Evolutionary conservation across 352 stramenopile species (phyloP).

Genomic region (Phytopythium delawarense): DNA sequence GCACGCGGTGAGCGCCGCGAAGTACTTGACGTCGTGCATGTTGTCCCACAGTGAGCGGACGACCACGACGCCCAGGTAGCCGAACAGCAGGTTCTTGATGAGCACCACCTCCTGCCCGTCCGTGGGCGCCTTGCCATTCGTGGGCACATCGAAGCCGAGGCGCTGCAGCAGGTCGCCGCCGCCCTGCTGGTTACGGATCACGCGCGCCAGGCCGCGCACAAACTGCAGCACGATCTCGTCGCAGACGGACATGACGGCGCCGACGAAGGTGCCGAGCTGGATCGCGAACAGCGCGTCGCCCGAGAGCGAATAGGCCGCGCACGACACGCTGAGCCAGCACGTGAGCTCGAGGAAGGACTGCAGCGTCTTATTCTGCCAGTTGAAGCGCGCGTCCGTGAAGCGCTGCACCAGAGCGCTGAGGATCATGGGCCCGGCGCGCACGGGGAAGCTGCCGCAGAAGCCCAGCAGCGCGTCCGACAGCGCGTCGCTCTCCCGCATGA

Average conservation of each 20-base stretch:
- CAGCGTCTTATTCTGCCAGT: conserved; percentile 80
- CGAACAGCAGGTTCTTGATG: conserved; percentile 80
- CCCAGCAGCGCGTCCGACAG: conserved; percentile 50
- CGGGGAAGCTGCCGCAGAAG: conserved; percentile 58
- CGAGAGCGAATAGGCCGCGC: conserved; percentile 55
- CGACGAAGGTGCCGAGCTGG: conserved; percentile 69
- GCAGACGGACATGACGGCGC: conserved; percentile 76
- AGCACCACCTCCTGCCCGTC: conserved; percentile 62
- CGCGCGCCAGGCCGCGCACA: conserved; percentile 47
- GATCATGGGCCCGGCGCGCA: conserved; percentile 48
- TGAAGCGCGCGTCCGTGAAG: conserved; percentile 73
- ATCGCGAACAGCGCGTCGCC: conserved; percentile 53
- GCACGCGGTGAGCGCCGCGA: conserved; percentile 57
- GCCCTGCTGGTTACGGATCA: conserved; percentile 69
- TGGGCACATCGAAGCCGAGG: conserved; percentile 69
- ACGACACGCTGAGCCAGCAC: conserved; percentile 70
- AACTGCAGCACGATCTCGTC: conserved; percentile 75
- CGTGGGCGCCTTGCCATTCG: conserved; percentile 60
- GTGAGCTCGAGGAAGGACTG: conserved; percentile 79
- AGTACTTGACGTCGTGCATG: conserved; percentile 70
- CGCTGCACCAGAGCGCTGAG: conserved; percentile 44
- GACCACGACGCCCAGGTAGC: conserved; percentile 60
- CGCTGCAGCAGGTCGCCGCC: conserved; percentile 49
- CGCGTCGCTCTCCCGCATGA: conserved; percentile 43
- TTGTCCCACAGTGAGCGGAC: conserved; percentile 61